Conservation (phyloP, 805 yeast species). For the Metschnikowia continentalis region DNA sequence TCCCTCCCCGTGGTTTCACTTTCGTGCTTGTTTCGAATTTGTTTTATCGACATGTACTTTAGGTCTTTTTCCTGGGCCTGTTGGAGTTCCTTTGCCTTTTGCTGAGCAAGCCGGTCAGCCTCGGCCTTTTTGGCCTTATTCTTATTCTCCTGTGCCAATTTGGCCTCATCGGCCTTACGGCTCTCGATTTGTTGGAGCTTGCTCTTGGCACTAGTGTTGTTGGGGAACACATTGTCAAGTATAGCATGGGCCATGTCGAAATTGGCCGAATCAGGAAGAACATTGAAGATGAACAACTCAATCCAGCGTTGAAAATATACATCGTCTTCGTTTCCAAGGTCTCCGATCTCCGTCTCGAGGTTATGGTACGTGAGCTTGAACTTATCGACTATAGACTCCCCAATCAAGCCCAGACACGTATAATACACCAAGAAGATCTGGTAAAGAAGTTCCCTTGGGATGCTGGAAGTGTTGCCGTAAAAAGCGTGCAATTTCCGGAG, state of each 20-base stretch:
- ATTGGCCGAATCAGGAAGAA: slow-evolving; percentile 29
- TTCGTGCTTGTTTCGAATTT: slow-evolving; percentile 21
- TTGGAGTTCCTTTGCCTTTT: slow-evolving; percentile 12
- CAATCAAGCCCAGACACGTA: slow-evolving; percentile 20
- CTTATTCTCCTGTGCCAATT: slow-evolving; percentile 7
- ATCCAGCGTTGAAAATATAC: slow-evolving; percentile 21
- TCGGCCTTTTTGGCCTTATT: slow-evolving; percentile 17
- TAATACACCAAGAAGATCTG: slow-evolving; percentile 29
- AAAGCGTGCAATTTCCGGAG: slow-evolving; percentile 16
- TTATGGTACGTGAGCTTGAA: slow-evolving; percentile 14
- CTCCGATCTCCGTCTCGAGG: slow-evolving; percentile 6
- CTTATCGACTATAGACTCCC: slow-evolving; percentile 8
- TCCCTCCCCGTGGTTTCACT: not conserved
- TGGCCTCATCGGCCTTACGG: slow-evolving; percentile 5
- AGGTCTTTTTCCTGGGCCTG: slow-evolving; percentile 21
- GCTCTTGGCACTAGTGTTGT: slow-evolving; percentile 6
- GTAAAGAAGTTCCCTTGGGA: slow-evolving; percentile 33
- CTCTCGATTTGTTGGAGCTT: slow-evolving; percentile 15
- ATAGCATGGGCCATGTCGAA: slow-evolving; percentile 26
- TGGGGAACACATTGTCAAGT: slow-evolving; percentile 13
- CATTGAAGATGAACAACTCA: slow-evolving; percentile 33
- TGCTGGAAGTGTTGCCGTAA: slow-evolving; percentile 19
- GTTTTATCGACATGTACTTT: slow-evolving; percentile 29
- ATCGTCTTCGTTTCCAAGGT: slow-evolving; percentile 7
- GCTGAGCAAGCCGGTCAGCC: slow-evolving; percentile 19